phyloP scores from a whole-genome alignment of 176 grass and related monocot genomes.

The Alopecurus myosuroides region DNA sequence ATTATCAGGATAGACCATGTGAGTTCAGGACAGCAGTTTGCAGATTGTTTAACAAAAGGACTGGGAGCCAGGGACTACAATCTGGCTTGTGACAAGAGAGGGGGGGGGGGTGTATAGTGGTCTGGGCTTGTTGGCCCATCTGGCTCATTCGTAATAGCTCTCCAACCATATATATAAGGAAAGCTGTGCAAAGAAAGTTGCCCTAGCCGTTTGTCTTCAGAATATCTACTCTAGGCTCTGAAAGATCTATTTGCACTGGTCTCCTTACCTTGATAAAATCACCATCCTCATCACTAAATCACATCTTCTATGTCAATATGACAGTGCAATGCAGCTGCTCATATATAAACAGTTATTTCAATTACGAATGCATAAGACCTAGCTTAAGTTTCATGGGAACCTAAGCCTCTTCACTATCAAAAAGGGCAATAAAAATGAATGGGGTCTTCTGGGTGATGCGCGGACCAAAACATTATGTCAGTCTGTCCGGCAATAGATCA shows the following conservation, averaged over 20 bases:
- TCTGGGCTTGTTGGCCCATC: too few species aligned
- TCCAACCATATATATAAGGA: too few species aligned
- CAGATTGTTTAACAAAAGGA: too few species aligned
- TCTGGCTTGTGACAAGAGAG: too few species aligned
- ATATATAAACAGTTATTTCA: neutral
- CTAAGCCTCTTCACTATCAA: neutral
- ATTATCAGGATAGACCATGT: too few species aligned
- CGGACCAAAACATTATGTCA: neutral
- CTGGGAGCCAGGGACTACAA: too few species aligned
- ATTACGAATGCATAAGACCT: neutral
- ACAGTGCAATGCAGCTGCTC: neutral
- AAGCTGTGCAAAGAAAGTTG: too few species aligned
- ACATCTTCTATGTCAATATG: neutral
- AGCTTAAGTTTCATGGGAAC: neutral
- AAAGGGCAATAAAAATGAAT: neutral
- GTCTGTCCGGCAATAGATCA: neutral
- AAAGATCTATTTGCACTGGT: neutral
- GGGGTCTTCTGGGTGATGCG: neutral
- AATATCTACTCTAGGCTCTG: neutral
- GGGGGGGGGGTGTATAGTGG: too few species aligned
- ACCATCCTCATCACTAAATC: neutral
- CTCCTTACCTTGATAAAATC: neutral
- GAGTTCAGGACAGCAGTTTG: too few species aligned
- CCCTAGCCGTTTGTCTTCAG: too few species aligned
- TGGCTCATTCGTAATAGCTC: too few species aligned